Evolutionary conservation across 306 rosid species (phyloP), one percentile per base, ranked within the genome.

Genomic region (Prunus dulcis): DNA sequence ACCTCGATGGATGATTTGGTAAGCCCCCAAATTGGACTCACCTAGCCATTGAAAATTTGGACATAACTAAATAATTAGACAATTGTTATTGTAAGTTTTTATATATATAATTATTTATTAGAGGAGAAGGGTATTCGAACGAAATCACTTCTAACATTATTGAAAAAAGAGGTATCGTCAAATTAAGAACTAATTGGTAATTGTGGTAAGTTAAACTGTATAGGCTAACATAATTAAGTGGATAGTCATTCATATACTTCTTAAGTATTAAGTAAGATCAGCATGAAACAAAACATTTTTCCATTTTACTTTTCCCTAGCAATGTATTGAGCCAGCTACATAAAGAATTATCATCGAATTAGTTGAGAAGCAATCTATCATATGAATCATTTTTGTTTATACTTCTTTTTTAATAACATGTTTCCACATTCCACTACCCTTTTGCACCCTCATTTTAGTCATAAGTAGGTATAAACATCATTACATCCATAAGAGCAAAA

Each of bases 1-100:
- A 34, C 64, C 64, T 53, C 50, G 20, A 71, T 71, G 75, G 64
- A 0, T 71, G 64, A 71, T 53, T 71, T 32, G 75, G 64, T 34
- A 12, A 52, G 47, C 75, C 64, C 17, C 64, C 75, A 53, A 52
- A 34, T 32, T 53, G 64, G 64, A 71, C 75, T 20, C 27, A 27
- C 45, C 45, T 27, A 25, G 45, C 45, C 60, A n/a, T 18, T 69
- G 45, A 28, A 47, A 47, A 67, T n/a, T 38, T 14, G 20, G 34
- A 46, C 18, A 50, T 8, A 68, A 23, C 10, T 13, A 25, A 57
- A 57, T 9, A n/a, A 55, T 0, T 17, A 20, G 22, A 56, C 3
- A 3, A 38, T 7, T 38, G 9, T 6, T 38, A 6, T 38, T 1
- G 43, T 38, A 38, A 7, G 9, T 38, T 38, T 6, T 6, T 32